phyloP scores from a whole-genome alignment of 192 early-diverging fungal species.

The Powellomyces hirtus region DNA sequence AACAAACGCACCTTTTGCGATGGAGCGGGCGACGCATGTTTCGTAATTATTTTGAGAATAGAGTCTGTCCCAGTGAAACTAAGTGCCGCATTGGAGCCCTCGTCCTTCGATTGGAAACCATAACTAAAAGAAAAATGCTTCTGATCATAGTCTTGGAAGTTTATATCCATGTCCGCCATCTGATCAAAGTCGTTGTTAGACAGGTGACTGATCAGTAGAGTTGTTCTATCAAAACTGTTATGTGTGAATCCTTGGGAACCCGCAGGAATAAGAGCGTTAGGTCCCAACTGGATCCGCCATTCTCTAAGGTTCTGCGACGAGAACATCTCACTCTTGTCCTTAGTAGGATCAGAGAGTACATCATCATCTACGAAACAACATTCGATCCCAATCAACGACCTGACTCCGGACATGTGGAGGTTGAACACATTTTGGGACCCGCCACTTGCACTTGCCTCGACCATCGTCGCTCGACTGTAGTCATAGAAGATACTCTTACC shows the following conservation, averaged over 20 bases:
- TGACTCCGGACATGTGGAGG: constrained; percentile 7
- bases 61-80: constrained; percentile 4
- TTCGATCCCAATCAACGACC: constrained; percentile 7
- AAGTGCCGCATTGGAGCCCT: constrained; percentile 2
- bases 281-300: constrained; percentile 3
- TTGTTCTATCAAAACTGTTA: neutral
- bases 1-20: neutral
- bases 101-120: neutral
- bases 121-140: constrained; percentile 1
- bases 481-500: constrained; percentile 15
- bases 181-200: constrained; percentile 5
- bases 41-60: neutral
- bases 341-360: neutral
- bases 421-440: neutral
- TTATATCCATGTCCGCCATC: neutral
- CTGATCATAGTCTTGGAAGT: constrained; percentile 5
- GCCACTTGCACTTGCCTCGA: neutral
- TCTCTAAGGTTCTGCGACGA: neutral
- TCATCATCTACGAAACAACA: constrained; percentile 1
- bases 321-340: constrained; percentile 6
- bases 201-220: neutral
- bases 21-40: neutral
- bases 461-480: neutral
- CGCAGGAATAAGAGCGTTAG: neutral
- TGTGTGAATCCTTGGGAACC: constrained; percentile 6